phyloP scores from a whole-genome alignment of 1,284 basidiomycete species.

The Sutorius eximius region DNA sequence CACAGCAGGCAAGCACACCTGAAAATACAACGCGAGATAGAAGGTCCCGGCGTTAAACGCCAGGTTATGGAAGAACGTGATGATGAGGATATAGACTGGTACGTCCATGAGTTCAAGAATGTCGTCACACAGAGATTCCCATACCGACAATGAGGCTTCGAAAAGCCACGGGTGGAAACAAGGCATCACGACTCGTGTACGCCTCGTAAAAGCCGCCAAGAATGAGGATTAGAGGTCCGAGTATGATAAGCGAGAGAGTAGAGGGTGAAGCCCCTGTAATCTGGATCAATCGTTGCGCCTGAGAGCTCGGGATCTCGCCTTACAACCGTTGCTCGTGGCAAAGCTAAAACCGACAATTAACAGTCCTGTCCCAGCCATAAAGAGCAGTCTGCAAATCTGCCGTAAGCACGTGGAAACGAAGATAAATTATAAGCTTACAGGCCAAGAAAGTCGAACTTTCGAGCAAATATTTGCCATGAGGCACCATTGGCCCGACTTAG shows the following conservation, averaged over 20 bases:
- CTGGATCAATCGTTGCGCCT: conserved; percentile 13
- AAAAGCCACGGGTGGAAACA: conserved; percentile 69
- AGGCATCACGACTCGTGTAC: conserved; percentile 60
- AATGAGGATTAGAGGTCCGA: conserved; percentile 54
- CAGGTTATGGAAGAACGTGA: conserved; percentile 77
- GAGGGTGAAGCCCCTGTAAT: conserved; percentile 57
- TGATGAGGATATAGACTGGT: conserved; percentile 60
- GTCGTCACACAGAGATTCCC: conserved; percentile 23
- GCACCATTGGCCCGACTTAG: conserved; percentile 46
- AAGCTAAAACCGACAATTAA: conserved; percentile 78
- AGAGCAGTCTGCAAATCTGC: conserved; percentile 52
- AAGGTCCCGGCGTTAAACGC: conserved; percentile 80
- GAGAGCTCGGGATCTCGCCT: conserved; percentile 32
- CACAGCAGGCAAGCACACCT: conserved; percentile 45
- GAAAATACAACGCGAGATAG: conserved; percentile 77
- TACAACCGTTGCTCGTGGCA: conserved; percentile 66
- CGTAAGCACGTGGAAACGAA: conserved; percentile 20
- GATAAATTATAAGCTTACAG: conserved; percentile 50
- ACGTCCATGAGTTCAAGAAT: conserved; percentile 20
- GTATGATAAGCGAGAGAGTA: conserved; percentile 59
- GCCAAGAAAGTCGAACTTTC: conserved; percentile 71
- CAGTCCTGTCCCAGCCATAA: conserved; percentile 71
- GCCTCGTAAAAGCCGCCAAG: conserved; percentile 65
- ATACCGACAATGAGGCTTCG: conserved; percentile 58
- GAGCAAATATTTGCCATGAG: conserved; percentile 54